Evolutionary conservation across 495 filamentous ascomycete species (phyloP), one percentile per base, ranked within the genome.

Genomic region (Jackrogersella minutella): DNA sequence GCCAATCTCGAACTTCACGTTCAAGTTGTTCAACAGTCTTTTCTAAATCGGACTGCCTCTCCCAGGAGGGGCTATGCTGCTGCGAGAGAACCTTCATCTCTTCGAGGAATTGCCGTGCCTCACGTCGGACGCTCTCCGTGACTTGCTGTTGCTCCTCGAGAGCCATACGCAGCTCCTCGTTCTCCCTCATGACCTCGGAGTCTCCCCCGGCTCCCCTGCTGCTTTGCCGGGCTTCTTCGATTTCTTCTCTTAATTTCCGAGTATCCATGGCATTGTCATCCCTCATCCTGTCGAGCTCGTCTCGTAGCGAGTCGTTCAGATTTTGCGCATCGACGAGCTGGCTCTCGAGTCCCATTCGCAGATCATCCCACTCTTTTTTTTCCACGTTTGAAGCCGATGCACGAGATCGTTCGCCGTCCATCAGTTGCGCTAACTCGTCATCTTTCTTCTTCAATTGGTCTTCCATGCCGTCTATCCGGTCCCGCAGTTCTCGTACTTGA

Each of bases 31-130:
- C 81, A 24, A 97, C 87, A 22, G 92, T 87, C 57, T 78, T 83
- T 37, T 88, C 85, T 60, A 98, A 80, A 41, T 86, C 84, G 39
- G 93, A 85, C 78, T 99, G 94, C 50, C 86, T 87, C 60, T 96
- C 92, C 80, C 89, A 88, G 10, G 90, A 87, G n/a, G 87, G 77
- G 55, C 87, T 86, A 66, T 87, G 93, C 54, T 92, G 88, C 55
- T 91, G 86, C 10, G 93, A 93, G 34, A 99, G 83, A 28, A 81
- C 80, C 66, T 90, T 89, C 96, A 98, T 98, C 76, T 99, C 93
- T 61, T 84, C 84, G 13, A 99, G 79, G 73, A 92, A 97, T 47
- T 88, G 84, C 53, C 91, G 87, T 0, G 96, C 93, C 78, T 97
- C 92, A 33, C 84, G 86, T 17, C 91, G 86, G 31, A 97, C 95